Evolutionary conservation across 2,329 filamentous ascomycete species (phyloP), one percentile per base, ranked within the genome.

Genomic region (Dactylellina sp.): DNA sequence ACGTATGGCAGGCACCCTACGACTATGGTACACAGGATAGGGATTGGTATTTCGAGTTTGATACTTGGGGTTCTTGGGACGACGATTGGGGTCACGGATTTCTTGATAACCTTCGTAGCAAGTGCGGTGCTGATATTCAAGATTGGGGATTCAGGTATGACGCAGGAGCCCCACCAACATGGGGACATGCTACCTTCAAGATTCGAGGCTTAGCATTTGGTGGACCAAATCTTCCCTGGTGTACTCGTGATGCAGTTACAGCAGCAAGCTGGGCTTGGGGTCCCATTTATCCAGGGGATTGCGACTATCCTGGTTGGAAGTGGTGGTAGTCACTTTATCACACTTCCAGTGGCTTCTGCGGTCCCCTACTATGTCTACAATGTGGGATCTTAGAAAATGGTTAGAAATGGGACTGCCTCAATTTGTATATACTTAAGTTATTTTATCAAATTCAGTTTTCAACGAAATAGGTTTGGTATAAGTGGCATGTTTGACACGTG

Each of bases 1-100:
- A 46, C 16, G 18, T 46, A 18, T 46, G 14, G 14, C 42, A 46
- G 18, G 42, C 5, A 2, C 3, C 11, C 5, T 22, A 18, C 12
- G n/a, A 16, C 16, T 46, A 46, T 20, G 42, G 42, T 5, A 46
- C 42, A 2, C 42, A 46, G 20, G 42, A 46, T 46, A 22, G n/a
- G 16, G 42, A 46, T 46, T 46, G 42, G 42, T 18, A 50, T 50
- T 50, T 50, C 22, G 20, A 32, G 14, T 50, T 50, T 28, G 20
- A 25, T 14, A 59, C 55, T 20, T 46, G 55, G 55, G 55, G 55
- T 7, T n/a, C 22, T 7, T 59, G 39, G 55, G 55, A 59, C 14
- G 55, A 53, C 32, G 59, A 61, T 20, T 61, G 57, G 57, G 57
- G 57, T n/a, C 16, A 7, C 22, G 57, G 57, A 42, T 56, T 56